These are phyloP conservation scores for Suhomyces sp. DNA, from an alignment of 805 yeast genomes.

Conservation along the genomic window DNA sequence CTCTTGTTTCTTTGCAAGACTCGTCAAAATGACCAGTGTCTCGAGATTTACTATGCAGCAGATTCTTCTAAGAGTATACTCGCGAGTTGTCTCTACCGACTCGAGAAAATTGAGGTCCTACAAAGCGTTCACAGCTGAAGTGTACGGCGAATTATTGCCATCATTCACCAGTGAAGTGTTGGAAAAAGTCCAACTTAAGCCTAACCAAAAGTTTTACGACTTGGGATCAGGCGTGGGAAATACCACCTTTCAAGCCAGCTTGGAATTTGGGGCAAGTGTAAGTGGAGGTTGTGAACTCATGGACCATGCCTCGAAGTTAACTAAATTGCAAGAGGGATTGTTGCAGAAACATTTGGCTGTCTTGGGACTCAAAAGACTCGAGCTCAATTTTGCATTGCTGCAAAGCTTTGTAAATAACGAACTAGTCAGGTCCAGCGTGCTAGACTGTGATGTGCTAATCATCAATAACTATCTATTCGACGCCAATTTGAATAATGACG, in stretches of 20 bases:
- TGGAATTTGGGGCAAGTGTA: conserved; percentile 71
- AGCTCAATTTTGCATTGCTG: conserved; percentile 54
- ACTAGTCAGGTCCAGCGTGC: conserved; percentile 51
- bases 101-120: conserved; percentile 62
- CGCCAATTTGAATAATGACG: conserved; percentile 63
- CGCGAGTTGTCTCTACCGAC: conserved; percentile 75
- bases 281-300: conserved; percentile 91
- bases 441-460: conserved; percentile 66
- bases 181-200: conserved; percentile 54
- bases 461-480: conserved; percentile 85
- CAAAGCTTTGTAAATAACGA: conserved; percentile 71
- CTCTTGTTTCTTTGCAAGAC: conserved; percentile 17
- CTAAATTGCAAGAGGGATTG: conserved; percentile 57
- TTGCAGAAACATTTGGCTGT: conserved; percentile 54
- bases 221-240: conserved; percentile 95
- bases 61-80: conserved; percentile 66
- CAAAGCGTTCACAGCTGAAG: conserved; percentile 85
- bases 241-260: conserved; percentile 83
- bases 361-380: conserved; percentile 62
- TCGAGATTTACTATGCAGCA: conserved; percentile 53
- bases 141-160: conserved; percentile 89
- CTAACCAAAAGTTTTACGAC: conserved; percentile 68
- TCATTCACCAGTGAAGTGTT: conserved; percentile 62
- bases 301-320: conserved; percentile 73
- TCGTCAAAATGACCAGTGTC: conserved; percentile 18